Percentiles rank a stretch among this genome's conserved stretches.
Evolutionary conservation across 306 rosid genomes (phyloP).

Genomic region (Calophaca sinica): DNA sequence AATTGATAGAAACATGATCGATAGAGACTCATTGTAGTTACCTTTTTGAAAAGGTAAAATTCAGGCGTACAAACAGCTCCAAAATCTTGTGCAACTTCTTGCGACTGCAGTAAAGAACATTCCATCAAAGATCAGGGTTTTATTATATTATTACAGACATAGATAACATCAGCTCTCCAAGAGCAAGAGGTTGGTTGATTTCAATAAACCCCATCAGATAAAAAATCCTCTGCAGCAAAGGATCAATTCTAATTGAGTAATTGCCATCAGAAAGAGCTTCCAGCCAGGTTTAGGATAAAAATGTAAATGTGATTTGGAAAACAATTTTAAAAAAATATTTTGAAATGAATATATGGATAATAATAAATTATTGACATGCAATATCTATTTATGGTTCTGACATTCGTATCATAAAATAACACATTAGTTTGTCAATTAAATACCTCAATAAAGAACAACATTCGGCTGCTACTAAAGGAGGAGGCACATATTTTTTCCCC

Average conservation of each 20-base stretch:
- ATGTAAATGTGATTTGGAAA: conserved; percentile 9
- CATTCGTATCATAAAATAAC: not conserved
- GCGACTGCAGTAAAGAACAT: conserved; percentile 65
- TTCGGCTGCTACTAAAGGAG: conserved; percentile 2
- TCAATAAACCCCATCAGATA: conserved; percentile 14
- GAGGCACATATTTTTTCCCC: not conserved
- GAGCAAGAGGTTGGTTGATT: conserved; percentile 25
- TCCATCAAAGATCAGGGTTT: conserved; percentile 32
- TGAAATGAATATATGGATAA: not conserved
- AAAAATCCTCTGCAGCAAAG: not conserved
- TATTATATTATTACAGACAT: conserved; percentile 26
- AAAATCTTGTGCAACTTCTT: conserved; percentile 83
- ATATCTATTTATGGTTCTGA: conserved; percentile 1
- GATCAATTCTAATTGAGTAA: too few relatives aligned
- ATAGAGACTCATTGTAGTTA: conserved; percentile 36
- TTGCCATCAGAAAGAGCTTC: conserved; percentile 40
- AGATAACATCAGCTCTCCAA: conserved; percentile 9
- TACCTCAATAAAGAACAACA: not conserved
- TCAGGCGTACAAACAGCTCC: conserved; percentile 97
- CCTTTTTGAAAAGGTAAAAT: conserved; percentile 88
- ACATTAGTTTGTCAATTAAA: too few relatives aligned
- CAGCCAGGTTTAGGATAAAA: conserved; percentile 25
- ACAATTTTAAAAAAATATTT: not conserved
- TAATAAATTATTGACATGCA: conserved; percentile 18
- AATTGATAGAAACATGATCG: conserved; percentile 12